Evolutionary conservation across 768 basidiomycete genomes (phyloP).

Genomic region (Royoungia palumana): DNA sequence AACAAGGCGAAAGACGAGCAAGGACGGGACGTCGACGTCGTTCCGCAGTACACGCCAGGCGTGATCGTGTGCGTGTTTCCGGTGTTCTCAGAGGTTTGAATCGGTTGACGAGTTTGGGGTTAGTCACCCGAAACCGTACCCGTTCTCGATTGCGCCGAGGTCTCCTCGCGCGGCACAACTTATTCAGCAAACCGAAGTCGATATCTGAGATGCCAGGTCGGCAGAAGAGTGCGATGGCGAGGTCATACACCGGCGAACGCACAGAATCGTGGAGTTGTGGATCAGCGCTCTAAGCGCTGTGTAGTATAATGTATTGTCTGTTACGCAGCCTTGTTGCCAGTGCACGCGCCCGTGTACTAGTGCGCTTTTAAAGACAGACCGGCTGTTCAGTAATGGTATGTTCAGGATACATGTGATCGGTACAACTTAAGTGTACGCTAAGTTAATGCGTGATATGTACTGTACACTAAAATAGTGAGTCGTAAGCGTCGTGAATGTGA

Average conservation of each 20-base stretch:
- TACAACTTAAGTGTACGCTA: slow-evolving; percentile 18
- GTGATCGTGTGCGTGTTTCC: slow-evolving; percentile 21
- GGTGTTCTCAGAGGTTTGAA: neutral
- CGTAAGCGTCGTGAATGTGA: slow-evolving; percentile 9
- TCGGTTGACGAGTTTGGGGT: neutral
- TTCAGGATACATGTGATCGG: slow-evolving; percentile 14
- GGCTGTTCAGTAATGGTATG: slow-evolving; percentile 9
- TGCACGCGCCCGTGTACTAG: too few species aligned
- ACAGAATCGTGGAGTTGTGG: neutral
- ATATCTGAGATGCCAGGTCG: neutral
- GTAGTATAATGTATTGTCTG: neutral
- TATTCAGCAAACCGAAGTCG: slow-evolving; percentile 12
- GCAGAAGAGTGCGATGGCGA: neutral
- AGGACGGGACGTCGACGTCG: slow-evolving; percentile 29
- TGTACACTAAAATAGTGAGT: slow-evolving; percentile 15
- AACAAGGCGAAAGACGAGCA: slow-evolving; percentile 30
- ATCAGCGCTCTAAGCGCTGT: neutral
- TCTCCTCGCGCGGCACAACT: slow-evolving; percentile 9
- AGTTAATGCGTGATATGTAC: slow-evolving; percentile 9
- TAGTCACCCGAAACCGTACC: slow-evolving; percentile 18
- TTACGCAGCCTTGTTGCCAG: too few species aligned
- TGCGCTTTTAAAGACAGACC: slow-evolving; percentile 11
- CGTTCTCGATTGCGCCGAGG: slow-evolving; percentile 19
- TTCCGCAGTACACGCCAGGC: slow-evolving; percentile 25
- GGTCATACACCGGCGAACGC: too few species aligned